A percentile compares a stretch with the other conserved stretches of the same genome.
Conservation (phyloP, 1,284 basidiomycete genomes). For the Apiotrichum domesticum region DNA sequence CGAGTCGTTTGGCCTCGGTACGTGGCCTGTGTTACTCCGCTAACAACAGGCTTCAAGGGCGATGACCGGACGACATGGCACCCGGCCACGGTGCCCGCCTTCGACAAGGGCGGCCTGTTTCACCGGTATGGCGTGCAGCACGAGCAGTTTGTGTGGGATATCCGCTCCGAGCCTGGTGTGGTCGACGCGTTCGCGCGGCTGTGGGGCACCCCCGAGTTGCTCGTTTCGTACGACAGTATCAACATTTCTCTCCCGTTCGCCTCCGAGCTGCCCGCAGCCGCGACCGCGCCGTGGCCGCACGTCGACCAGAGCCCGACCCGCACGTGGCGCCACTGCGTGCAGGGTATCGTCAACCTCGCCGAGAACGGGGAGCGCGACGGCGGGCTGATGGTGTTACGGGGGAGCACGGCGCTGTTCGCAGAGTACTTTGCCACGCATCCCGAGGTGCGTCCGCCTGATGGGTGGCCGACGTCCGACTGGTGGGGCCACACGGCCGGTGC, state of each 20-base stretch:
- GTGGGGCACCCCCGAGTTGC: conserved; percentile 45
- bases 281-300: conserved; percentile 41
- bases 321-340: conserved; percentile 42
- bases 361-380: conserved; percentile 47
- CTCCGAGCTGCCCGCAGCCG: conserved; percentile 22
- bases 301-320: conserved; percentile 42
- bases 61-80: conserved; percentile 43
- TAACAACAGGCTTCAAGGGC: conserved; percentile 36
- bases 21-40: not conserved
- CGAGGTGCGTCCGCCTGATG: conserved; percentile 33
- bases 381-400: conserved; percentile 45
- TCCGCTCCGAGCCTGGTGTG: conserved; percentile 36
- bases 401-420: conserved; percentile 34
- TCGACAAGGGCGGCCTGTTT: conserved; percentile 36
- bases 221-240: conserved; percentile 40
- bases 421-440: conserved; percentile 42
- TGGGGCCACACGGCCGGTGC: conserved; percentile 34
- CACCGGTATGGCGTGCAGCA: conserved; percentile 37
- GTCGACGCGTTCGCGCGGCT: conserved; percentile 40
- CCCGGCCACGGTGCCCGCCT: conserved; percentile 37
- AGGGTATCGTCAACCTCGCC: conserved; percentile 45
- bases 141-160: conserved; percentile 46
- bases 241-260: conserved; percentile 43
- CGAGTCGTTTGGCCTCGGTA: conserved; percentile 29
- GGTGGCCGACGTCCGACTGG: conserved; percentile 36